Base-by-base conservation (phyloP, 371 early-diverging fungal genomes). In the Thermomucor indicae-seudaticae region DNA sequence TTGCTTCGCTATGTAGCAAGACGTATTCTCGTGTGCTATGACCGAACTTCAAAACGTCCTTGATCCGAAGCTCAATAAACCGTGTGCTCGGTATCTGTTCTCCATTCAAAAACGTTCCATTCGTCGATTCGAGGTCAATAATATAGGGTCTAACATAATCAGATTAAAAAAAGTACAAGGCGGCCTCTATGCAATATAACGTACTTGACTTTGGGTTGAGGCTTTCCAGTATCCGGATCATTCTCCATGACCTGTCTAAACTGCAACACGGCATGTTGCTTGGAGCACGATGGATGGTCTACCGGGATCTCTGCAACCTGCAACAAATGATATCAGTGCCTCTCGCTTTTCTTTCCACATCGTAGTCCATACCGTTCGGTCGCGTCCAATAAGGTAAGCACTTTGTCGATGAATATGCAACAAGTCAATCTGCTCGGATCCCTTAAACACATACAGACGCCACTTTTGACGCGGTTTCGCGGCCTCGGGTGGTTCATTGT, bases 361-460 rank as follows among this genome's bases (percentile, higher is more conserved):
- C 22, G 32, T 11, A 14, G 17, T 40, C 49, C 77, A 51, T 79
- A 88, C 93, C 62, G 78, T 60, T 37, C 95, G 81, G 46, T 96
- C 96, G 4, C 94, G 78, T 3, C 97, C 97, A 54, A 97, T 74
- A 43, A 96, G 62, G 61, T 83, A 97, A 1, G 90, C 89, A 60
- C 90, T 90, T 65, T 94, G 91, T 24, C 88, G 70, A 64, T 91
- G 87, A 11, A 96, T 79, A 51, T 88, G 89, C 41, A 94, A 73
- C 47, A 92, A 63, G 62, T 96, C 92, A 28, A 92, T 69, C 57
- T 92, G 88, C 42, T 94, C 84, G 41, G 84, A 80, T 31, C 88
- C 91, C 61, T 96, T 96, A 66, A 95, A 97, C 0, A 95, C 91
- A 64, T 94, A 92, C 22, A 95, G 65, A 51, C 96, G 78, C 88